These are phyloP conservation scores for Penicillium roqueforti DNA, from an alignment of 495 filamentous ascomycete genomes.

Conservation along the genomic window DNA sequence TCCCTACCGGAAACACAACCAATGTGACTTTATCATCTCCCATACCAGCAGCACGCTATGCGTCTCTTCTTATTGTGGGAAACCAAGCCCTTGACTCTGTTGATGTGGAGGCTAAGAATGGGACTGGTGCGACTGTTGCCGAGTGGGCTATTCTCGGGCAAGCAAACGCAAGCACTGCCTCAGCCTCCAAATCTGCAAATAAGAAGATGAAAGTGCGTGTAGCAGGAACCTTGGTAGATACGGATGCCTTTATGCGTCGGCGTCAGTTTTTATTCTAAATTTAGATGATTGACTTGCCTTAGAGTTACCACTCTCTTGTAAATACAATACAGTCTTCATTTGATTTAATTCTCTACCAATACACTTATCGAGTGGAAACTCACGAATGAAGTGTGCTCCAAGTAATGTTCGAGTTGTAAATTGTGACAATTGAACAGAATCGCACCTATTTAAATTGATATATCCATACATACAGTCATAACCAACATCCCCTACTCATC, in stretches of 20 bases:
- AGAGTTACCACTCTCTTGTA: neutral
- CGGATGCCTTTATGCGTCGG: constrained; percentile 12
- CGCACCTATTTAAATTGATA: neutral
- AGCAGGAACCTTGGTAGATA: constrained; percentile 4
- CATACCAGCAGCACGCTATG: constrained; percentile 37
- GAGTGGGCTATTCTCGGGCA: constrained; percentile 61
- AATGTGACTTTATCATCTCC: constrained; percentile 36
- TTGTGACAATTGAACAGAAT: neutral
- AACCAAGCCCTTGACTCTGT: constrained; percentile 44
- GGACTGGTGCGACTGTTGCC: constrained; percentile 62
- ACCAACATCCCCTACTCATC: constrained; percentile 19
- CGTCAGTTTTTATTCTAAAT: constrained; percentile 5
- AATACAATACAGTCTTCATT: neutral
- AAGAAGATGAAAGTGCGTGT: constrained; percentile 15
- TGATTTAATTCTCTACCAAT: neutral
- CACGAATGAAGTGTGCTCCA: neutral
- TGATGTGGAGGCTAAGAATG: constrained; percentile 43
- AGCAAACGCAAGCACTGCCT: constrained; percentile 1
- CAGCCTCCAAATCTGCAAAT: constrained; percentile 2
- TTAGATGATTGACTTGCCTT: neutral
- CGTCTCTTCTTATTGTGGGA: constrained; percentile 44
- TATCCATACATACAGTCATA: constrained; percentile 1
- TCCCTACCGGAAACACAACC: constrained; percentile 46
- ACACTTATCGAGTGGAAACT: neutral
- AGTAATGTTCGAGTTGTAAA: neutral